Base-by-base conservation (phyloP, 176 grass and related monocot species). In the Bolboschoenus planiculmis region DNA sequence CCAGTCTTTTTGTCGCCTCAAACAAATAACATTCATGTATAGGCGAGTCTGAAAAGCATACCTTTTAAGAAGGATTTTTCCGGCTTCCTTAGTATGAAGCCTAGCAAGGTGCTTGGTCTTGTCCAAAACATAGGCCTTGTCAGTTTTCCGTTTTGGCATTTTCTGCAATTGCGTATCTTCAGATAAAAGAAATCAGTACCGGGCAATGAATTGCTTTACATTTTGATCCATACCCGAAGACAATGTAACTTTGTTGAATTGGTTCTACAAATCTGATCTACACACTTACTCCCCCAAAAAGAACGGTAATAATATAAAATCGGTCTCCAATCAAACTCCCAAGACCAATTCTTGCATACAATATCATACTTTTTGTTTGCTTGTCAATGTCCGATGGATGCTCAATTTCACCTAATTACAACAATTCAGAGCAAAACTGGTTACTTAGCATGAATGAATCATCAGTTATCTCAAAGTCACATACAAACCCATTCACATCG, bases 121-220 rank as follows among this genome's bases (percentile, higher is more conserved):
- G 82, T 98, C 92, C 23, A 98, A 76, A 81, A 93, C 96, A 87
- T 98, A 89, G 83, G 96, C 92, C 92, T 71, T 87, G 83, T 98
- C 96, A 75, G 96, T 95, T 65, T 98, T 98, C 71, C 96, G 57
- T 76, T 78, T 93, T n/a, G 96, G 96, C 90, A 98, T 93, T 86
- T 98, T 98, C 92, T 98, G 96, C 90, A 98, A 84, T 87, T 95
- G 96, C 55, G 87, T 95, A 89, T 98, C 96, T 98, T 95, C 63
- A 90, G 83, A 88, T 72, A 14, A 90, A 93, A 82, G 16, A 87
- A 63, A 91, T 98, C 85, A 98, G 91, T 78, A 79, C 40, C 35
- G n/a, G 58, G 78, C 10, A 40, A 42, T 26, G 18, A 21, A 59
- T 58, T 33, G 5, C 78, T 80, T 34, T 24, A 11, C n/a, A 9